These are phyloP conservation scores for Epichloe brachyelytri DNA, from an alignment of 2,329 filamentous ascomycete genomes.

Conservation along the genomic window DNA sequence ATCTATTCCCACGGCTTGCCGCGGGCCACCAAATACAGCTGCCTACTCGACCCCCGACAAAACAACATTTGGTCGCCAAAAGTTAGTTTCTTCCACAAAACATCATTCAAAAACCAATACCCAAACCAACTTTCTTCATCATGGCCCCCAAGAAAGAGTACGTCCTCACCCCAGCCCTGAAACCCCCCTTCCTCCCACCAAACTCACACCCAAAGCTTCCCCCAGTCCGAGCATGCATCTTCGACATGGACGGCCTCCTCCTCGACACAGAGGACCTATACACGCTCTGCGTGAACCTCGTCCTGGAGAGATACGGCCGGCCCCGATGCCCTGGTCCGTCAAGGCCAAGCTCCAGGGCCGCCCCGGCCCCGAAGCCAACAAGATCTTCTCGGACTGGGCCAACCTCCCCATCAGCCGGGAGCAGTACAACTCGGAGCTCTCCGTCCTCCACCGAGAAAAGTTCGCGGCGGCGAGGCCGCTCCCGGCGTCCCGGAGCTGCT, in stretches of 20 bases:
- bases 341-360: constrained; percentile 71
- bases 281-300: constrained; percentile 67
- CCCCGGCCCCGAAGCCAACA: constrained; percentile 38
- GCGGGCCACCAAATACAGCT: too few relatives aligned
- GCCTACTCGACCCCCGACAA: too few relatives aligned
- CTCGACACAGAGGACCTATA: constrained; percentile 90
- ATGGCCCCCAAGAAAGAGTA: constrained; percentile 35
- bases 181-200: not conserved
- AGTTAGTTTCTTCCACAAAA: not conserved
- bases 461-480: constrained; percentile 69
- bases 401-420: constrained; percentile 63
- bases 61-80: not conserved
- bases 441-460: constrained; percentile 51
- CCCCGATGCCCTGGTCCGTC: constrained; percentile 81
- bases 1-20: too few relatives aligned
- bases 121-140: not conserved
- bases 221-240: constrained; percentile 82
- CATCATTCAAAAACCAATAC: not conserved
- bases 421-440: constrained; percentile 49
- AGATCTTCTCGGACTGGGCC: constrained; percentile 63
- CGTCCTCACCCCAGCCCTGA: constrained; percentile 8
- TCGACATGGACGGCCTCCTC: constrained; percentile 97
- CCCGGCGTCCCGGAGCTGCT: constrained; percentile 63
- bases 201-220: constrained; percentile 39
- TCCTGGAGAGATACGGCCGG: constrained; percentile 63